A percentile compares a stretch with the other conserved stretches of the same genome.
These are phyloP conservation scores for Pestalotiopsis sp. DNA, from an alignment of 2,329 filamentous ascomycete species.

Conservation along the genomic window DNA sequence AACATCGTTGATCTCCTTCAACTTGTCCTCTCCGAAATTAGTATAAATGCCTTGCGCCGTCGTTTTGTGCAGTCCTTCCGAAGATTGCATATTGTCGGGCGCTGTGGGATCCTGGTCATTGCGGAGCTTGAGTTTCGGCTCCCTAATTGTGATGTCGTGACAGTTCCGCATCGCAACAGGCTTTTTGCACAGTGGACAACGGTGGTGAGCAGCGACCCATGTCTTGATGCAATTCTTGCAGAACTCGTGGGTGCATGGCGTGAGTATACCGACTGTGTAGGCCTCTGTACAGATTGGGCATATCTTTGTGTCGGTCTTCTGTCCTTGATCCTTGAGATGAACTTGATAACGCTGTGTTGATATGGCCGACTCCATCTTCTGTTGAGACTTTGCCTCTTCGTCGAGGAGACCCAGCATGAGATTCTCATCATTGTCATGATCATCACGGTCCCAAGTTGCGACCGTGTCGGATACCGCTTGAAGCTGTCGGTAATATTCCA, in stretches of 20 bases:
- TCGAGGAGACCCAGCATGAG: constrained; percentile 43
- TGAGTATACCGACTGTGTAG: constrained; percentile 81
- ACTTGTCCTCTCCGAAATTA: constrained; percentile 69
- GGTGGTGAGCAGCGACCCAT: constrained; percentile 77
- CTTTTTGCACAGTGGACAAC: constrained; percentile 84
- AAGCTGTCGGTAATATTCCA: constrained; percentile 89
- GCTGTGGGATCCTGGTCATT: constrained; percentile 47
- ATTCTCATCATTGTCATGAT: constrained; percentile 47
- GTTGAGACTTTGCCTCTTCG: constrained; percentile 54
- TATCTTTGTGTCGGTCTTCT: constrained; percentile 66
- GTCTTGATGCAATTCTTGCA: constrained; percentile 83
- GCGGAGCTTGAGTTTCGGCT: constrained; percentile 71
- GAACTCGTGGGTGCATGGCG: constrained; percentile 88
- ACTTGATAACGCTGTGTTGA: constrained; percentile 76
- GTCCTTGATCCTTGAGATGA: constrained; percentile 59
- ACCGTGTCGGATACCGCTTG: constrained; percentile 92
- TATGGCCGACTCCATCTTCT: constrained; percentile 63
- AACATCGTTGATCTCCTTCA: constrained; percentile 81
- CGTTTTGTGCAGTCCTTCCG: constrained; percentile 14
- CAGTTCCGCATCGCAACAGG: constrained; percentile 68
- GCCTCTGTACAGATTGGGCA: constrained; percentile 84
- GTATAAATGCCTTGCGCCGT: constrained; percentile 68
- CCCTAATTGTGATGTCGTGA: constrained; percentile 84
- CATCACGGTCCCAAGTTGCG: constrained; percentile 68
- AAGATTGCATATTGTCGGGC: neutral